Evolutionary conservation across 768 basidiomycete genomes (phyloP), one percentile per base, ranked within the genome.

Genomic region (Tricholoma flavovirens): DNA sequence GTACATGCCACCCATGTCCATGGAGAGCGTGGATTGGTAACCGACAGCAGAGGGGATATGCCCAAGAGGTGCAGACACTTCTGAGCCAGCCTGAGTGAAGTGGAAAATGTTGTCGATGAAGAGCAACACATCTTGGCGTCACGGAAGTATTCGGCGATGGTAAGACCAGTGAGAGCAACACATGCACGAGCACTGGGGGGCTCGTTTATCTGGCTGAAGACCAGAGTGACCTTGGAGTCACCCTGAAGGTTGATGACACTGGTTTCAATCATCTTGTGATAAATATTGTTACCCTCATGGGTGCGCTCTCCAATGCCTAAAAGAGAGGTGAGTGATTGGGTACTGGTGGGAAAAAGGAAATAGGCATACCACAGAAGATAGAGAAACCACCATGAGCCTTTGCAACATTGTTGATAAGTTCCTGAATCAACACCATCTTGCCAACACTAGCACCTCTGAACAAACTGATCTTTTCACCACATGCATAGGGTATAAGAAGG

Each of bases 91-190:
- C 76, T 98, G 97, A 66, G 96, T 99, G 91, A 99, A 99, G 72
- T 97, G 95, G 97, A 99, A 99, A 78, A 99, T 99, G 86, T 99
- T 99, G 90, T 99, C 97, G 72, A 99, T 99, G 84, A 99, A 99
- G 71, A 99, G 87, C 72, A 99, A 83, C 82, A 99, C 97, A 75
- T 99, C 97, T 76, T 99, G 97, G 62, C 96, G 68, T 99, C 97
- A 87, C 97, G 95, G 97, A 99, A 99, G 81, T 98, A 99, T 79
- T 99, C 97, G 62, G 97, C 97, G 66, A 98, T 98, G 70, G 97
- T 99, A 58, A 99, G 80, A 76, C 97, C 97, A 66, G 97, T 98
- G 67, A 99, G 86, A 62, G 97, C 97, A 68, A 99, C 97, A 90
- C 97, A 97, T 69, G 97, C 97, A 86, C 97, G 95, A 65, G 97